Conservation (phyloP, 768 basidiomycete species). For the Aureoboletus auriporus region DNA sequence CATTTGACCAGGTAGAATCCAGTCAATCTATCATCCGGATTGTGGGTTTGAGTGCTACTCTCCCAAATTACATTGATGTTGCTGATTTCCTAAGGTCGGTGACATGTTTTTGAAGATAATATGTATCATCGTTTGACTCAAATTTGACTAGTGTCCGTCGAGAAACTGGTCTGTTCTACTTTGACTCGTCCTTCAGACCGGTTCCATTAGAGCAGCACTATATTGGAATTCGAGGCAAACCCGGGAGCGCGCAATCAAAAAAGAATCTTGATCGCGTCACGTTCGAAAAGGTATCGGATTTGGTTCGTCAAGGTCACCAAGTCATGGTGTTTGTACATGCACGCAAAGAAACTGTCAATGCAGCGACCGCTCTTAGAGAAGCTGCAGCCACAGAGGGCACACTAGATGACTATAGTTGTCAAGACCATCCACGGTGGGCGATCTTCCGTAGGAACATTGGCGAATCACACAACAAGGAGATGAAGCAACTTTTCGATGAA, state of each 20-base stretch:
- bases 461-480: slow-evolving; percentile 88
- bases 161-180: slow-evolving; percentile 89
- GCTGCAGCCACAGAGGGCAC: slow-evolving; percentile 67
- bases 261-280: slow-evolving; percentile 86
- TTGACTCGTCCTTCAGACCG: slow-evolving; percentile 95
- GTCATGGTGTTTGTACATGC: slow-evolving; percentile 99
- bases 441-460: slow-evolving; percentile 75
- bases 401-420: slow-evolving; percentile 73
- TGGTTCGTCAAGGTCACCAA: slow-evolving; percentile 91
- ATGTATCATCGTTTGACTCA: slow-evolving; percentile 1
- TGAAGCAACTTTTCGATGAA: slow-evolving; percentile 87
- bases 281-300: slow-evolving; percentile 84
- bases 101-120: neutral
- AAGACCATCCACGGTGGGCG: slow-evolving; percentile 75
- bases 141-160: slow-evolving; percentile 67
- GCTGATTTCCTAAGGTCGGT: slow-evolving; percentile 86
- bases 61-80: slow-evolving; percentile 96
- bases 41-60: slow-evolving; percentile 91
- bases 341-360: slow-evolving; percentile 95
- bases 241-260: slow-evolving; percentile 64
- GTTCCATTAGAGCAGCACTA: slow-evolving; percentile 98
- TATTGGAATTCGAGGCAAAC: slow-evolving; percentile 87
- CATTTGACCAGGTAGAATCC: slow-evolving; percentile 73
- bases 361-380: slow-evolving; percentile 78
- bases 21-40: slow-evolving; percentile 95